Evolutionary conservation across 495 filamentous ascomycete genomes (phyloP), one percentile per base, ranked within the genome.

Genomic region (Trichoderma erinaceum): DNA sequence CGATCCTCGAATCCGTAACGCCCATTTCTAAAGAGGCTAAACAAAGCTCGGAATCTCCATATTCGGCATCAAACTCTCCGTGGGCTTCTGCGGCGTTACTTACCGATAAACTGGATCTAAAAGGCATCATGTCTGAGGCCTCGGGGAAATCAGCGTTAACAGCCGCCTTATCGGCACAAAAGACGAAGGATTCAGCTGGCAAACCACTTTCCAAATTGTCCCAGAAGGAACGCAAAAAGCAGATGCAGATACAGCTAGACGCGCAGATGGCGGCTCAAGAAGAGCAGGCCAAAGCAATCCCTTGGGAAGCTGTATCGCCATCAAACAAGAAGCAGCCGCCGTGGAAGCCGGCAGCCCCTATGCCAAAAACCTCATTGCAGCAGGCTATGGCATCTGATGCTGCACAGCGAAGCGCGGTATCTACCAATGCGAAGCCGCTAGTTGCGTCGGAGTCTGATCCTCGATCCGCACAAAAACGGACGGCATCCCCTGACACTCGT

Each of bases 221-320:
- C 1, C 95, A 98, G 70, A 94, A 92, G 73, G 94, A 97, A 73
- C 87, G 92, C 13, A 97, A 97, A 78, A 91, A 86, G 73, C 84
- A 90, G 63, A 66, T 66, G 65, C 87, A 92, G 70, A 88, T 91
- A 70, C 85, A 89, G 72, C 84, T 86, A 70, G 77, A 85, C 69
- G 88, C 90, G 68, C 81, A 88, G 69, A 75, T 74, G 67, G 77
- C 80, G 32, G 78, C 87, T 56, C 78, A 85, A 72, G 80, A 79
- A 63, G 73, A 78, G 13, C 77, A 81, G 29, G 66, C 77, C 8
- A 73, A 78, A 52, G 71, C 73, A 7, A 77, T 66, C 2, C 43
- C 74, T 7, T 80, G 79, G 80, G 71, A 74, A 48, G 72, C 75
- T 6, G 38, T 16, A 15, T 67, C 71, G 41, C 69, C 76, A 10